A percentile compares a stretch with the other conserved stretches of the same genome.
Evolutionary conservation across 1,139 yeast species (phyloP).

Genomic region (Hanseniaspora uvarum): DNA sequence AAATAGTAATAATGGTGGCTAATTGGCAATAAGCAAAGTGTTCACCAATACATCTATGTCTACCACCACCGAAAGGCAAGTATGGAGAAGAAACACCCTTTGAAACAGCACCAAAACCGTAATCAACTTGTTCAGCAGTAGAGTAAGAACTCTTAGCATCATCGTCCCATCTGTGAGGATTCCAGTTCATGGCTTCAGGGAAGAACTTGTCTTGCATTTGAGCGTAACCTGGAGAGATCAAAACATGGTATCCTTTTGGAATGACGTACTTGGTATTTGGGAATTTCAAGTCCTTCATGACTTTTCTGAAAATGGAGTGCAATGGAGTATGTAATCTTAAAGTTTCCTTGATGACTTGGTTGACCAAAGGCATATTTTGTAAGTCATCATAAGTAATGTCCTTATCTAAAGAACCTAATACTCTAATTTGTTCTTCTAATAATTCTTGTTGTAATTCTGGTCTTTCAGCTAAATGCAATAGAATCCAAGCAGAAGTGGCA

Average conservation of each 20-base stretch:
- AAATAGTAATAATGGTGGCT: conserved; percentile 72
- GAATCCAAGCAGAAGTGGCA: conserved; percentile 88
- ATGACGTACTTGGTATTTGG: conserved; percentile 74
- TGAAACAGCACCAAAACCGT: conserved; percentile 90
- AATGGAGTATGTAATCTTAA: conserved; percentile 91
- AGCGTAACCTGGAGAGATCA: conserved; percentile 90
- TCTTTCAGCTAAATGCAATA: conserved; percentile 78
- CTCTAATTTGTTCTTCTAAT: conserved; percentile 58
- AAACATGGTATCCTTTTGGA: conserved; percentile 79
- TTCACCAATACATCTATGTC: conserved; percentile 99
- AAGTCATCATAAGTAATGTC: conserved; percentile 73
- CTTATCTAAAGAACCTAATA: conserved; percentile 47
- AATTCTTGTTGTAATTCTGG: conserved; percentile 77
- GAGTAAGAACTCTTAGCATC: conserved; percentile 36
- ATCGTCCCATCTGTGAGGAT: conserved; percentile 84
- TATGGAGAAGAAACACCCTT: conserved; percentile 94
- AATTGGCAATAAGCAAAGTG: conserved; percentile 94
- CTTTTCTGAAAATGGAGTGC: conserved; percentile 92
- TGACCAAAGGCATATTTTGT: conserved; percentile 62
- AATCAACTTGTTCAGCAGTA: conserved; percentile 56
- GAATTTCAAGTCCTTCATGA: conserved; percentile 62
- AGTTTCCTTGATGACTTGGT: conserved; percentile 81
- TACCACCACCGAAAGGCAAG: conserved; percentile 97
- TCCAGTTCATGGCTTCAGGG: conserved; percentile 58
- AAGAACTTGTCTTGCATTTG: conserved; percentile 67